Evolutionary conservation across 495 filamentous ascomycete genomes (phyloP), one percentile per base, ranked within the genome.

Genomic region (Halenospora varia): DNA sequence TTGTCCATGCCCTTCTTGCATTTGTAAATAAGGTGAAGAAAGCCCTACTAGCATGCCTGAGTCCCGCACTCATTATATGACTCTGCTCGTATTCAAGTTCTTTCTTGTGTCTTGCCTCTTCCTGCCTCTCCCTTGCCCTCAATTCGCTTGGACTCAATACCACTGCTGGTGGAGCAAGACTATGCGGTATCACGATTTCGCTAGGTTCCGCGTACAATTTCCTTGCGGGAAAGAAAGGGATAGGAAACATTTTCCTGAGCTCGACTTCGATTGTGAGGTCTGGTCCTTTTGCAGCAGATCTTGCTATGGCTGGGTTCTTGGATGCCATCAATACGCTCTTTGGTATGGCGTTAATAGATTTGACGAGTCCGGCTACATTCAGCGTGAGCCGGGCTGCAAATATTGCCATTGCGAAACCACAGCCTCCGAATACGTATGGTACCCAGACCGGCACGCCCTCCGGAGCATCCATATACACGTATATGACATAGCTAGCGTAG

Each of bases 401-500:
- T 52, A 56, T 65, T 18, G 70, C 69, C 72, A 82, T 76, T 25
- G 72, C 48, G 51, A 79, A 44, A 55, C 71, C 73, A 44, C 78
- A 66, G 3, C 66, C 59, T n/a, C 70, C 72, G 54, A 77, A 77
- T 11, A 73, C 71, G 35, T 69, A 59, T 1, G 73, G 72, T 6
- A 81, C 71, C 70, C 74, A 77, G 53, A 51, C 56, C 11, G 69
- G 51, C 2, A 81, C 55, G 25, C 67, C 78, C 17, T 66, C 60
- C 11, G 74, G 75, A n/a, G 74, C 64, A 54, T 75, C 60, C 23
- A 75, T 66, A 50, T 73, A 71, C 26, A 74, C 68, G 44, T 77
- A 79, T 49, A 79, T 82, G 62, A 83, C 78, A 64, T 76, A 81
- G 54, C 71, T 72, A 10, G 82, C 74, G 59, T 82, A 84, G 13